Percentiles rank a stretch among this genome's conserved stretches.
Evolutionary conservation across 805 yeast species (phyloP).

Genomic region (Martiniozyma abietophila): DNA sequence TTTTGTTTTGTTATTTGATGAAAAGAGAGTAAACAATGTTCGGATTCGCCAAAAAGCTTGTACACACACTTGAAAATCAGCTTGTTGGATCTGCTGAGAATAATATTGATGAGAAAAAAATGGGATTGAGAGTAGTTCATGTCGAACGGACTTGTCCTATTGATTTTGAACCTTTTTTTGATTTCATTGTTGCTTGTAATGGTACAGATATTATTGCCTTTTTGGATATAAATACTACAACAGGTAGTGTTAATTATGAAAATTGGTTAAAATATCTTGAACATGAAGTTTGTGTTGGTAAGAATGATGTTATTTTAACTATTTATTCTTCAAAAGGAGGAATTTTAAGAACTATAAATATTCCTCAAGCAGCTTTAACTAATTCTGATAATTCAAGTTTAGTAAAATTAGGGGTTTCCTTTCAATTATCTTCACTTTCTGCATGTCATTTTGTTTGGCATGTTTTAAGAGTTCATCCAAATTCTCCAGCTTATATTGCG

Average conservation of each 20-base stretch:
- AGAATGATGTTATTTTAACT: constrained; percentile 36
- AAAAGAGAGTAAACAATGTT: too few relatives aligned
- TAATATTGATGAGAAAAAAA: constrained; percentile 10
- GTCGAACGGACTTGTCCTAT: constrained; percentile 47
- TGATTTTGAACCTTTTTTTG: constrained; percentile 66
- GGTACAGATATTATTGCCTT: constrained; percentile 35
- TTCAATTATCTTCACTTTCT: constrained; percentile 69
- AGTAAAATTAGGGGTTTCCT: constrained; percentile 44
- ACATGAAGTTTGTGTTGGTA: constrained; percentile 21
- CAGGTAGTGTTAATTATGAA: constrained; percentile 14
- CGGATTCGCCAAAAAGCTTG: constrained; percentile 57
- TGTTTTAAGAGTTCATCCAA: constrained; percentile 59
- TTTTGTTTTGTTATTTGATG: not conserved
- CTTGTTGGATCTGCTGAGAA: constrained; percentile 21
- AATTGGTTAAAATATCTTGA: constrained; percentile 19
- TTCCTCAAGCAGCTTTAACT: constrained; percentile 17
- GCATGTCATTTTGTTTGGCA: constrained; percentile 85
- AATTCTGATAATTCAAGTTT: constrained; percentile 9
- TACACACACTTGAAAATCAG: constrained; percentile 39
- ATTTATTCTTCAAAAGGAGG: constrained; percentile 92
- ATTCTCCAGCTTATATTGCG: constrained; percentile 75
- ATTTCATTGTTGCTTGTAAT: constrained; percentile 72
- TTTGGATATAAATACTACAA: constrained; percentile 13
- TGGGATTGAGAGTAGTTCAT: constrained; percentile 52
- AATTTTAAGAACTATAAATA: constrained; percentile 31